A percentile compares a stretch with the other conserved stretches of the same genome.
Evolutionary conservation across 495 filamentous ascomycete genomes (phyloP).

Genomic region (Daldinia bambusicola): DNA sequence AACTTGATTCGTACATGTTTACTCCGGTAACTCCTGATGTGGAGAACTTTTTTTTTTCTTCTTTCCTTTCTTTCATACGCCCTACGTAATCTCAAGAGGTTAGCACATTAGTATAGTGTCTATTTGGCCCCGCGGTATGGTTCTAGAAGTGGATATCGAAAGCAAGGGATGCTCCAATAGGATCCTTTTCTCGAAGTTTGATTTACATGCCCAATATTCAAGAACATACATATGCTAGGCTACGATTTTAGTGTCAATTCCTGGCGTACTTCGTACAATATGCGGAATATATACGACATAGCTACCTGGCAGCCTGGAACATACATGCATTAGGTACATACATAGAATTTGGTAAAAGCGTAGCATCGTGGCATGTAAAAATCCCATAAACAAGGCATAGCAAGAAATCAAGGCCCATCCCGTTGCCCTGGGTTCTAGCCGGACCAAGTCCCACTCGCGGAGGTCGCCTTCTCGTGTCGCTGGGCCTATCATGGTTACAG

Average conservation of each 20-base stretch:
- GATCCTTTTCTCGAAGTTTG: conserved; percentile 35
- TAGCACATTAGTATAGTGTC: not conserved
- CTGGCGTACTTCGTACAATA: not conserved
- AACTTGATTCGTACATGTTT: not conserved
- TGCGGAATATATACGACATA: not conserved
- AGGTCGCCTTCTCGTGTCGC: conserved; percentile 36
- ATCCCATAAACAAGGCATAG: not conserved
- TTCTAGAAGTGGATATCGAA: conserved; percentile 20
- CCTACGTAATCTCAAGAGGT: conserved; percentile 22
- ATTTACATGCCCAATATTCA: conserved; percentile 22
- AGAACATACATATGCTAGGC: not conserved
- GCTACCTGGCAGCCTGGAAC: not conserved
- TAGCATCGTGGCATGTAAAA: not conserved
- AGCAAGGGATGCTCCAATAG: conserved; percentile 40
- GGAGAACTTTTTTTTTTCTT: not conserved
- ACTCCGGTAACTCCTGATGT: conserved; percentile 10
- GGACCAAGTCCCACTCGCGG: conserved; percentile 28
- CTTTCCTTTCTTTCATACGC: conserved; percentile 6
- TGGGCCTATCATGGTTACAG: conserved; percentile 19
- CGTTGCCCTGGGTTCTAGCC: not conserved
- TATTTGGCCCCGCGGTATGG: conserved; percentile 23
- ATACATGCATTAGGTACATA: not conserved
- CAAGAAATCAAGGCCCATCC: not conserved
- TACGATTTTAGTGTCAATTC: no score
- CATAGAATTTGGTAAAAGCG: not conserved